Evolutionary conservation across 2,329 filamentous ascomycete genomes (phyloP).

Genomic region (Neoascochyta sp.): DNA sequence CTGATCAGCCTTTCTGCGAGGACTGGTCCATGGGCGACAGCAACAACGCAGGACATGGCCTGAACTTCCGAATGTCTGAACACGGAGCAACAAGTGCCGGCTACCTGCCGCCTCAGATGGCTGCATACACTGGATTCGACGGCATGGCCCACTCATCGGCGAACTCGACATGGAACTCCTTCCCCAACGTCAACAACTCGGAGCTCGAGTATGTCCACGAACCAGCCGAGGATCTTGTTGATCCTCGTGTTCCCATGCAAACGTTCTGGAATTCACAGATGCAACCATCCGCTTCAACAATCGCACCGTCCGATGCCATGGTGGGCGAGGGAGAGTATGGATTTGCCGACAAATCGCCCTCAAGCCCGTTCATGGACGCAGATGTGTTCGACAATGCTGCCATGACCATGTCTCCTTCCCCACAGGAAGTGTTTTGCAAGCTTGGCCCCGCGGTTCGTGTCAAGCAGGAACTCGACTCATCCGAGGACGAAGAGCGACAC

Average conservation of each 20-base stretch:
- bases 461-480: slow-evolving; percentile 20
- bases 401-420: slow-evolving; percentile 7
- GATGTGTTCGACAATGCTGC: slow-evolving; percentile 6
- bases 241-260: slow-evolving; percentile 1
- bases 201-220: slow-evolving; percentile 3
- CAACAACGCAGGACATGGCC: slow-evolving; percentile 2
- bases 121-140: slow-evolving; percentile 2
- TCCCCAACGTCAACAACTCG: slow-evolving; percentile 2
- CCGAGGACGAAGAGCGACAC: slow-evolving; percentile 11
- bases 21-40: slow-evolving; percentile 4
- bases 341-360: slow-evolving; percentile 2
- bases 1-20: slow-evolving; percentile 5
- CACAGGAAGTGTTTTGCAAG: slow-evolving; percentile 21
- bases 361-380: slow-evolving; percentile 6
- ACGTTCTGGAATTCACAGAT: slow-evolving; percentile 5
- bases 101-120: slow-evolving; percentile 6
- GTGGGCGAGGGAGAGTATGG: slow-evolving; percentile 11
- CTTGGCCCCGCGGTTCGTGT: slow-evolving; percentile 15
- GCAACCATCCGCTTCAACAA: slow-evolving; percentile 2
- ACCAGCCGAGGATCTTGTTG: neutral
- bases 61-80: slow-evolving; percentile 4
- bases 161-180: slow-evolving; percentile 7
- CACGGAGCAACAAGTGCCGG: slow-evolving; percentile 1
- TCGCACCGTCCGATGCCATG: slow-evolving; percentile 13
- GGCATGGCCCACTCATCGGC: slow-evolving; percentile 3